A percentile compares a stretch with the other conserved stretches of the same genome.
Conservation (phyloP, 768 basidiomycete species). For the Leucogyrophana mollusca region DNA sequence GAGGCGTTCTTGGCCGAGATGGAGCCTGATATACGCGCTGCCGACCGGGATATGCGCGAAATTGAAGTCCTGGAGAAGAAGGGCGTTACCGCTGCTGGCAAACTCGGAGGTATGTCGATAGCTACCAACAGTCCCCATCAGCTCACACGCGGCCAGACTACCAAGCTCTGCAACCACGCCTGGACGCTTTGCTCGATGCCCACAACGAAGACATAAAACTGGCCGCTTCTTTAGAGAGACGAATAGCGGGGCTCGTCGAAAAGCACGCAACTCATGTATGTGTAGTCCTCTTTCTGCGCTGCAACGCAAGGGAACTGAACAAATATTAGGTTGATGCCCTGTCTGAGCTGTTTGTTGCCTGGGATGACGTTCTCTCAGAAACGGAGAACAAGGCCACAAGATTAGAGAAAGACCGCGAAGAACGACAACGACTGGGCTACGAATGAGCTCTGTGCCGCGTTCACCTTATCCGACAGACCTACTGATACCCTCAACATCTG, state of each 20-base stretch:
- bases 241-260: conserved; percentile 65
- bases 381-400: conserved; percentile 57
- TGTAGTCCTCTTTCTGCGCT: not conserved
- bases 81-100: conserved; percentile 71
- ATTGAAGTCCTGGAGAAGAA: conserved; percentile 69
- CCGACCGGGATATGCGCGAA: conserved; percentile 79
- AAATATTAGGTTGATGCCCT: conserved; percentile 66
- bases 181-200: conserved; percentile 54
- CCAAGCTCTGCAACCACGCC: conserved; percentile 64
- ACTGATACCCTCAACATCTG: not conserved
- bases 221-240: conserved; percentile 61
- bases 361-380: conserved; percentile 76
- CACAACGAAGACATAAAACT: conserved; percentile 58
- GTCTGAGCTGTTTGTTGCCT: conserved; percentile 81
- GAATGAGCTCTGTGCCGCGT: conserved; percentile 27
- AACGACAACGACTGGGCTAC: conserved; percentile 61
- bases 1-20: conserved; percentile 74
- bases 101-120: conserved; percentile 50
- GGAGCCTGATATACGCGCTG: conserved; percentile 81
- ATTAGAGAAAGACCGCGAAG: conserved; percentile 61
- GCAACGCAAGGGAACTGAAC: not conserved
- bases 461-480: not conserved
- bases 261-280: conserved; percentile 69
- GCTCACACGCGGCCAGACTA: conserved; percentile 41
- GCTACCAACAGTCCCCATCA: not conserved